A percentile compares a stretch with the other conserved stretches of the same genome.
Evolutionary conservation across 495 filamentous ascomycete species (phyloP).

Genomic region (Penicillium antarcticum): DNA sequence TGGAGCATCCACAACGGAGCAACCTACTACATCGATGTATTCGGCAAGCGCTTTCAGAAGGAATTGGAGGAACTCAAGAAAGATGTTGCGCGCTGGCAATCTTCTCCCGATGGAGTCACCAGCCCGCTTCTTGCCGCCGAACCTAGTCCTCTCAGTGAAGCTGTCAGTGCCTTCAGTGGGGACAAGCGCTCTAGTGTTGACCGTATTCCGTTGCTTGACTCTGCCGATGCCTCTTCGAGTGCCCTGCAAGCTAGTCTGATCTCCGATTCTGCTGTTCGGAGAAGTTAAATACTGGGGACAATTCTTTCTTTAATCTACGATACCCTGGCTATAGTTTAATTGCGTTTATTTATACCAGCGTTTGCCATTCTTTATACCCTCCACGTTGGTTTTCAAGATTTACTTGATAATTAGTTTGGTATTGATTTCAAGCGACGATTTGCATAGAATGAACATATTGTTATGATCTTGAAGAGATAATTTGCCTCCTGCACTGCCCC

Average conservation of each 20-base stretch:
- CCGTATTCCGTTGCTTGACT: conserved; percentile 41
- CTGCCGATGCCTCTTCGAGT: conserved; percentile 21
- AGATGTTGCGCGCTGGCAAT: conserved; percentile 89
- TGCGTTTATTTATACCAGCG: neutral
- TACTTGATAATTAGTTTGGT: neutral
- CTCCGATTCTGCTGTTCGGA: conserved; percentile 17
- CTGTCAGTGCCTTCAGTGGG: conserved; percentile 10
- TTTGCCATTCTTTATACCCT: conserved; percentile 5
- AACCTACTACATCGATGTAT: conserved; percentile 96
- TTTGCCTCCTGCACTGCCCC: neutral
- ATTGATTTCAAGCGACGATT: neutral
- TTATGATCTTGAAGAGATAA: neutral
- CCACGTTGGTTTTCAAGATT: neutral
- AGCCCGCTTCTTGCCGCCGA: conserved; percentile 32
- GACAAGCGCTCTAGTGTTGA: conserved; percentile 38
- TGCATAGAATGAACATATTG: neutral
- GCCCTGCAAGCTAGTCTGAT: conserved; percentile 11
- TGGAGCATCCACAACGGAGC: conserved; percentile 96
- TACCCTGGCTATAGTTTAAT: conserved; percentile 12
- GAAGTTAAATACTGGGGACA: conserved; percentile 11
- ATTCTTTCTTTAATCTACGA: conserved; percentile 9
- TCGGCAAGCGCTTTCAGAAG: conserved; percentile 93
- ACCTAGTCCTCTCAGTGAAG: conserved; percentile 10
- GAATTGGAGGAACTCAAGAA: conserved; percentile 87
- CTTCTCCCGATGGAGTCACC: conserved; percentile 35